A percentile compares a stretch with the other conserved stretches of the same genome.
These are phyloP conservation scores for Brassica hybrid DNA, from an alignment of 441 rosid species.

Conservation along the genomic window DNA sequence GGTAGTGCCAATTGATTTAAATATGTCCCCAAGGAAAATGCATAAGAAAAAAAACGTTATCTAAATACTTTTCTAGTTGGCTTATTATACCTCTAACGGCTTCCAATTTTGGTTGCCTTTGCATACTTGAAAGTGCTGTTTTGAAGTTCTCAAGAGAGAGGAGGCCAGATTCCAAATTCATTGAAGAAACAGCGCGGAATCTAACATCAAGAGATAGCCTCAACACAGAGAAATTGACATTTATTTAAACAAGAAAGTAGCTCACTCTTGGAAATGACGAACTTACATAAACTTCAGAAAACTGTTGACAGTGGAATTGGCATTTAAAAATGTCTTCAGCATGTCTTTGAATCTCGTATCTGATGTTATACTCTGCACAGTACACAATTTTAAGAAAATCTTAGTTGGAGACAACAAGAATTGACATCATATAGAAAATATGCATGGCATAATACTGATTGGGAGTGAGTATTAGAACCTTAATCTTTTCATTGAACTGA, in stretches of 20 bases:
- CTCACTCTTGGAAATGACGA: slow-evolving; percentile 23
- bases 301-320: slow-evolving; percentile 61
- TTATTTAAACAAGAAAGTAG: slow-evolving; percentile 20
- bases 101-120: slow-evolving; percentile 85
- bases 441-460: slow-evolving; percentile 20
- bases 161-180: slow-evolving; percentile 74
- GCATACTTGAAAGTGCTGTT: slow-evolving; percentile 68
- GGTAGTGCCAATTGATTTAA: slow-evolving; percentile 5
- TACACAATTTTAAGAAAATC: background rate
- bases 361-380: slow-evolving; percentile 62
- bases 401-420: slow-evolving; percentile 9
- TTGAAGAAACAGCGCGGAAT: slow-evolving; percentile 70
- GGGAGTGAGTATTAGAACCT: slow-evolving; percentile 57
- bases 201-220: slow-evolving; percentile 53
- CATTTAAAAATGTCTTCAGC: slow-evolving; percentile 50
- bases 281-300: slow-evolving; percentile 84
- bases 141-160: slow-evolving; percentile 83
- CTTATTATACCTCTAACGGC: slow-evolving; percentile 64
- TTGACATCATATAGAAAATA: slow-evolving; percentile 11
- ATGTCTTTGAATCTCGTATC: slow-evolving; percentile 75
- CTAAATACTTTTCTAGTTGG: background rate
- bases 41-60: slow-evolving; percentile 19
- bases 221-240: slow-evolving; percentile 33
- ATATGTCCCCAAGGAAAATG: slow-evolving; percentile 3
- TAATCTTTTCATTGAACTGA: slow-evolving; percentile 79